Base-by-base conservation (phyloP, 2,329 filamentous ascomycete species). In the Cadophora sp. region DNA sequence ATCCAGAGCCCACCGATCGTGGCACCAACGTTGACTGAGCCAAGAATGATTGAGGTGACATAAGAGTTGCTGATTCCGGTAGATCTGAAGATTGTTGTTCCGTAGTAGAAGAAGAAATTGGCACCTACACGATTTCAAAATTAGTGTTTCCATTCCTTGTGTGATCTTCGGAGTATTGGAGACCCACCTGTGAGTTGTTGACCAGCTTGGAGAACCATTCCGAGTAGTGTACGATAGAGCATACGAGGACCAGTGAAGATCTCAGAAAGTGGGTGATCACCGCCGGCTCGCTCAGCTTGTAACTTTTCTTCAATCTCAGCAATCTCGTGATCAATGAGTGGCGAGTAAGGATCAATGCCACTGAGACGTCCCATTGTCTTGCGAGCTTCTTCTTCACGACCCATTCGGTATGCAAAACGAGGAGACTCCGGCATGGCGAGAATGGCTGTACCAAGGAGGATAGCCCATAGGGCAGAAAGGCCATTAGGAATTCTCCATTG, bases 101-200 rank as follows among this genome's bases (percentile, higher is more conserved):
- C 86, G 74, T 89, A 91, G 78, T 88, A 88, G 78, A 91, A 90
- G 81, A 88, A 90, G 79, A 88, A 91, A 79, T 90, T 90, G 68
- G 86, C 87, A 37, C 90, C 43, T 46, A 22, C n/a, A n/a, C n/a
- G 19, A 22, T 7, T n/a, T 22, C 3, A 12, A 5, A n/a, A 8
- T 46, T 48, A 48, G 43, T 9, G 19, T 16, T 19, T 16, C 12
- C 2, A 3, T 3, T 43, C n/a, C n/a, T n/a, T n/a, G n/a, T n/a
- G n/a, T n/a, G n/a, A n/a, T n/a, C 14, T 37, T 9, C 34, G 3
- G 2, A 48, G 1, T 48, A 22, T 3, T 7, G 5, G 1, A 8
- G 19, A n/a, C 43, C 11, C 19, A 48, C 43, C 90, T 0, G 89
- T 91, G 1, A 92, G 81, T 75, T 92, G 90, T 77, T 92, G 89